Base-by-base conservation (phyloP, 306 rosid species). In the Ormosia semicastrata region DNA sequence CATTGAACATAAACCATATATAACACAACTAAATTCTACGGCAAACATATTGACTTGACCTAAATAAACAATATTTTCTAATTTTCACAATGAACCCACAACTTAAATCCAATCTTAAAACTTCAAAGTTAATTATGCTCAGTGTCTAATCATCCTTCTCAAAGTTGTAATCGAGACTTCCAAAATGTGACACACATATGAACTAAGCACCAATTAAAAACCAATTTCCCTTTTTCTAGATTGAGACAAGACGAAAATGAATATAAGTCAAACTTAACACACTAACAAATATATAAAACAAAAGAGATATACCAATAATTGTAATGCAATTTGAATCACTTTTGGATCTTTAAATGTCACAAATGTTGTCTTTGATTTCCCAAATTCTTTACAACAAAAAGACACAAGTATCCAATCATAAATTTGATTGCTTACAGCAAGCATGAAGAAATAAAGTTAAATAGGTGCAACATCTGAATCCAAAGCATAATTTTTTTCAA, bases 311-410 rank as follows among this genome's bases (percentile, higher is more conserved):
- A 94, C 98, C 94, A 94, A 94, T 84, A 94, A 83, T 81, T 89
- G 68, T 18, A 92, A 81, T 6, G 98, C 98, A 56, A 94, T 94
- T 87, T 94, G 97, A 84, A 92, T 94, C 8, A 96, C 98, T 88
- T 88, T 94, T 7, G 97, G 90, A 77, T 94, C 97, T 84, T 88
- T 92, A 84, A 92, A 94, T 83, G 96, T 92, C 69, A 94, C 98
- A 86, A 88, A 94, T 50, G n/a, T n/a, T n/a, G n/a, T n/a, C n/a
- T n/a, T n/a, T n/a, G n/a, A n/a, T n/a, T n/a, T n/a, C n/a, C n/a
- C n/a, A n/a, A n/a, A n/a, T n/a, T n/a, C n/a, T n/a, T n/a, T n/a
- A n/a, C n/a, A n/a, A n/a, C n/a, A n/a, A n/a, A n/a, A n/a, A n/a
- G n/a, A n/a, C n/a, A n/a, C n/a, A n/a, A n/a, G n/a, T n/a, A n/a